Conservation (phyloP, 768 basidiomycete species). For the Trametes cubensis region DNA sequence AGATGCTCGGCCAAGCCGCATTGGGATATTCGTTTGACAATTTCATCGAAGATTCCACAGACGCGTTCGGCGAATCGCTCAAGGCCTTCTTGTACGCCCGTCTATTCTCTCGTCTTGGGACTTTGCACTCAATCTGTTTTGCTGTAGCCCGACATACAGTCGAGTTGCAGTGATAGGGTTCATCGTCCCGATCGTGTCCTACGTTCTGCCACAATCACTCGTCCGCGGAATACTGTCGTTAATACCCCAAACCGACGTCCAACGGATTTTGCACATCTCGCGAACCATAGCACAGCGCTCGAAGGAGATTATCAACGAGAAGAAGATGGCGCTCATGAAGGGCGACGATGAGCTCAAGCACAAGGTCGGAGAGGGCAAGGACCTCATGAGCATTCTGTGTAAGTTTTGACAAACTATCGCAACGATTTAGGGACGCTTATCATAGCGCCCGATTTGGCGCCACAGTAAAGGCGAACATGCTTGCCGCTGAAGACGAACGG, state of each 20-base stretch:
- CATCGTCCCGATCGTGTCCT: background rate
- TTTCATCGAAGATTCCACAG: slow-evolving; percentile 11
- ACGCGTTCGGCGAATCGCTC: slow-evolving; percentile 16
- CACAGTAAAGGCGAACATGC: slow-evolving; percentile 23
- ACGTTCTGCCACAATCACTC: slow-evolving; percentile 27
- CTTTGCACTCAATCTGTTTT: background rate
- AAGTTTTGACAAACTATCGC: background rate
- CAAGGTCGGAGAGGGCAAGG: slow-evolving; percentile 44
- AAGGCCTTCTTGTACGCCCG: slow-evolving; percentile 16
- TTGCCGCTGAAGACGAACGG: slow-evolving; percentile 12
- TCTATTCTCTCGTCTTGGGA: background rate
- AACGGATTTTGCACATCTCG: slow-evolving; percentile 37
- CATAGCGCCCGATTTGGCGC: no score
- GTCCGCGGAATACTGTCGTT: slow-evolving; percentile 37
- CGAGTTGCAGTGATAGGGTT: slow-evolving; percentile 4
- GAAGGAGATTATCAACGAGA: slow-evolving; percentile 40
- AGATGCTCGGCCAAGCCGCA: slow-evolving; percentile 20
- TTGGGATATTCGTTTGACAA: slow-evolving; percentile 24
- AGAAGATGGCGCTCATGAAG: slow-evolving; percentile 39
- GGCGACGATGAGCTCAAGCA: slow-evolving; percentile 39
- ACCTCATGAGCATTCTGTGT: slow-evolving; percentile 39
- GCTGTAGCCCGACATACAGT: background rate
- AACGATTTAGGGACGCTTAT: background rate
- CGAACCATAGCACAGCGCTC: slow-evolving; percentile 42
- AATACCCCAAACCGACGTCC: slow-evolving; percentile 38